Percentiles rank a stretch among this genome's conserved stretches.
phyloP scores from a whole-genome alignment of 345 rosid genomes.

The Arabidopsis suecica region DNA sequence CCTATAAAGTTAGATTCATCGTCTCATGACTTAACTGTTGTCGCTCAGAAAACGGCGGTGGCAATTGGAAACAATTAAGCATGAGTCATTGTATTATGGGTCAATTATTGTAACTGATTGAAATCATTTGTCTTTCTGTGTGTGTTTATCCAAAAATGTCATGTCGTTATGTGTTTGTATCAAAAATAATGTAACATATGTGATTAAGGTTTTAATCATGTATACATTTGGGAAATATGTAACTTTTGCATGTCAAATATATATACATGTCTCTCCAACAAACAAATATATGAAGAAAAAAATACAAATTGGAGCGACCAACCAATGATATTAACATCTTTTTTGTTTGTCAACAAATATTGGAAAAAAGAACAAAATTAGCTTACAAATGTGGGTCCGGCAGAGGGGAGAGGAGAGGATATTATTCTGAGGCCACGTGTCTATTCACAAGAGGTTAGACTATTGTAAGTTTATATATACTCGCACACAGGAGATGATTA shows the following conservation, averaged over 20 bases:
- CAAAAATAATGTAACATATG: not conserved
- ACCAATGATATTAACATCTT: too few species aligned
- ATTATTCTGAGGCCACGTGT: not conserved
- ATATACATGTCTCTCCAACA: too few species aligned
- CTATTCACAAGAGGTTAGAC: not conserved
- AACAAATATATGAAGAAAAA: too few species aligned
- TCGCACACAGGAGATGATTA: constrained; percentile 5
- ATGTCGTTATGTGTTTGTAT: not conserved
- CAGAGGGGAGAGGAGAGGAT: not conserved
- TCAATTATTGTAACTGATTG: not conserved
- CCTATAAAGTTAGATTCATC: not conserved
- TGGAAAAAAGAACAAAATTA: too few species aligned
- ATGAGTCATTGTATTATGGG: not conserved
- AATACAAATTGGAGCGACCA: too few species aligned
- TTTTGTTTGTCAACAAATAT: too few species aligned
- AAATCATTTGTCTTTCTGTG: not conserved
- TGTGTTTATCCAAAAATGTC: not conserved
- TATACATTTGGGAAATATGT: not conserved
- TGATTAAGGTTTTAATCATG: not conserved
- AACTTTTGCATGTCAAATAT: too few species aligned
- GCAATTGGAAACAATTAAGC: not conserved
- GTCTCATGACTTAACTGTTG: not conserved
- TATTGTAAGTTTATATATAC: not conserved
- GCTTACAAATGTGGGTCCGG: not conserved
- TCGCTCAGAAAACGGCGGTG: constrained; percentile 3